Evolutionary conservation across 202 grass and related monocot genomes (phyloP).

Genomic region (Hordeum pubiflorum): DNA sequence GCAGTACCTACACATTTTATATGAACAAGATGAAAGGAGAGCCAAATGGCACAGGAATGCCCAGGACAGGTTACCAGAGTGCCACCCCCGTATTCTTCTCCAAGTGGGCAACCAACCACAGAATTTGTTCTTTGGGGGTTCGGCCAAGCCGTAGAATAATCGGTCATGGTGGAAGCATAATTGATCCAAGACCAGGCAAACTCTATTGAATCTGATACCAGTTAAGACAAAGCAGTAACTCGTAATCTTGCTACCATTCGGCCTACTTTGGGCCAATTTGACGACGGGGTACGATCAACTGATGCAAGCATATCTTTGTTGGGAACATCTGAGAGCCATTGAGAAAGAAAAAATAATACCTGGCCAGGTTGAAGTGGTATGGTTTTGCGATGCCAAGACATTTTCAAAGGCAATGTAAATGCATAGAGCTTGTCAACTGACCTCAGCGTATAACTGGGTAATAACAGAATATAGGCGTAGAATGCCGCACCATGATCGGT

Average conservation of each 20-base stretch:
- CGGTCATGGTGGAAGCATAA: neutral
- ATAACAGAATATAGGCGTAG: neutral
- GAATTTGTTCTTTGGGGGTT: neutral
- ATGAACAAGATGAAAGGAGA: neutral
- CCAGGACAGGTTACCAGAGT: neutral
- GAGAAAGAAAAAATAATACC: neutral
- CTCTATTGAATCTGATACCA: neutral
- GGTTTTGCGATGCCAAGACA: neutral
- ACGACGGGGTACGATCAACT: neutral
- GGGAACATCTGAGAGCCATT: neutral
- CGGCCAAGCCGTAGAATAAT: neutral
- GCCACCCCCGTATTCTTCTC: neutral
- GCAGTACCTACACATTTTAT: neutral
- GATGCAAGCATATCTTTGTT: conserved; percentile 20
- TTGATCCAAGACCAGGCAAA: neutral
- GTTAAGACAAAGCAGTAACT: neutral
- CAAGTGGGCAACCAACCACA: conserved; percentile 30
- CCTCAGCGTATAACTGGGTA: neutral
- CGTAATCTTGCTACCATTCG: neutral
- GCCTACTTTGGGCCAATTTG: neutral
- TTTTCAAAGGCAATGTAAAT: neutral
- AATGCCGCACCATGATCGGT: neutral
- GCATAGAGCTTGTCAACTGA: conserved; percentile 8
- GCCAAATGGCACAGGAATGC: conserved; percentile 31
- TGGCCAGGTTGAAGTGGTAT: neutral